Percentiles rank a stretch among this genome's conserved stretches.
phyloP scores from a whole-genome alignment of 2,329 filamentous ascomycete genomes.

The Akanthomyces dipterigenus region DNA sequence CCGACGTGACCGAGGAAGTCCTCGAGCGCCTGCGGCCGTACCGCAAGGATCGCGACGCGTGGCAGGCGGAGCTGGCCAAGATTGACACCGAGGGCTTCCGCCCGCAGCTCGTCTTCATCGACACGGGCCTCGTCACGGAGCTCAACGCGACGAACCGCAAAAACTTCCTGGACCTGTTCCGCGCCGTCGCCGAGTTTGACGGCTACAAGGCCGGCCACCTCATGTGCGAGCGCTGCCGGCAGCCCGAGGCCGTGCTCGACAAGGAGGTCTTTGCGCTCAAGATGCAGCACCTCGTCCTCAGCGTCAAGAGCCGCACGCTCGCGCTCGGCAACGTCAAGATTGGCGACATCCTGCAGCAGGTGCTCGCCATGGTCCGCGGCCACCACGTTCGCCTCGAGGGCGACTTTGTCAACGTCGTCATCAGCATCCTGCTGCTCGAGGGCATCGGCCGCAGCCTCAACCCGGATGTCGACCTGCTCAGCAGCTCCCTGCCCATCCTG shows the following conservation, averaged over 20 bases:
- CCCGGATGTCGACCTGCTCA: constrained; percentile 79
- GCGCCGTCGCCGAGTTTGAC: constrained; percentile 91
- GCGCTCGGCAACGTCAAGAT: constrained; percentile 93
- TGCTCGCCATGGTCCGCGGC: constrained; percentile 80
- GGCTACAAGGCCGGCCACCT: constrained; percentile 90
- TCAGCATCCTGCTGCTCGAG: constrained; percentile 87
- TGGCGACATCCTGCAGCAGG: constrained; percentile 86
- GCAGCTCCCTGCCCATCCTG: constrained; percentile 81
- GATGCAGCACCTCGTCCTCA: constrained; percentile 93
- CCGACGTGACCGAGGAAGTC: constrained; percentile 82
- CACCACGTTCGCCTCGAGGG: constrained; percentile 95
- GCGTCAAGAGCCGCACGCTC: constrained; percentile 84
- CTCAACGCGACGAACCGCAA: constrained; percentile 77
- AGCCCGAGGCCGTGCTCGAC: constrained; percentile 84
- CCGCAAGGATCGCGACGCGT: constrained; percentile 56
- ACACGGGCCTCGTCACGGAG: constrained; percentile 91
- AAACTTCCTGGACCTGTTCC: constrained; percentile 95
- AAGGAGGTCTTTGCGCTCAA: constrained; percentile 86
- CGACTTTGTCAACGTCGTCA: constrained; percentile 96
- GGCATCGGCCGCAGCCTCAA: constrained; percentile 86
- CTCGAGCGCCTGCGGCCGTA: constrained; percentile 72
- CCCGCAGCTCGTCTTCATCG: constrained; percentile 94
- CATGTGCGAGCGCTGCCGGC: constrained; percentile 92
- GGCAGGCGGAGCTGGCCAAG: constrained; percentile 65
- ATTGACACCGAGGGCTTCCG: constrained; percentile 84